Base-by-base conservation (phyloP, 2,329 filamentous ascomycete species). In the Colletotrichum theobromicola region DNA sequence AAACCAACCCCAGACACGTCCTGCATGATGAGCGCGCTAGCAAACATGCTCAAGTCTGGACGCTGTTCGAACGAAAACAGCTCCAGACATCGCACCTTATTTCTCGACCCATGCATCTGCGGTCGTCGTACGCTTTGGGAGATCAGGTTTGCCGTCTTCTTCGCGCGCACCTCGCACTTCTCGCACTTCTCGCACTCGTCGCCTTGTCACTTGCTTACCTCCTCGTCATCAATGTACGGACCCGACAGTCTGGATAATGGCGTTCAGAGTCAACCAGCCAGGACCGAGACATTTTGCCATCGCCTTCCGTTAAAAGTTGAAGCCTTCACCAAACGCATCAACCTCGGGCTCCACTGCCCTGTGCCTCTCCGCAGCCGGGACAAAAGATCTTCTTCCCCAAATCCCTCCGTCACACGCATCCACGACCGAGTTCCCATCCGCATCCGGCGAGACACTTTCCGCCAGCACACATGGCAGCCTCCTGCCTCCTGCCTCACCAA, bases 391-490 rank as follows among this genome's bases (percentile, higher is more conserved):
- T 57, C n/a, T 42, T 34, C 2, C 62, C 63, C 37, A 55, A 24
- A 32, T 46, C 37, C 42, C 24, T 57, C 16, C 55, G 37, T 50
- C 60, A 50, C 42, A 46, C 57, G 4, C 55, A 61, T 30, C 55
- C 24, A 60, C 35, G 32, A 62, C 37, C 16, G 4, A 50, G n/a
- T 21, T 24, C 34, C 68, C 21, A 46, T 15, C 67, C 72, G 72
- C 68, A 72, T 74, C 55, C 72, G 72, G 72, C 61, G 68, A 72
- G 55, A 67, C 72, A 67, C 28, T 21, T 26, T 34, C 42, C 67
- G 57, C 55, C 68, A 74, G 53, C 67, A 37, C 72, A 74, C 72
- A 70, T 74, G 72, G 72, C 72, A 74, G 72, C 72, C 72, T 72
- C 37, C 60, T 66, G 60, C 67, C 28, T 74, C 24, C 60, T 66